These are phyloP conservation scores for Claviceps sorghi DNA, from an alignment of 2,329 filamentous ascomycete species.

Conservation along the genomic window DNA sequence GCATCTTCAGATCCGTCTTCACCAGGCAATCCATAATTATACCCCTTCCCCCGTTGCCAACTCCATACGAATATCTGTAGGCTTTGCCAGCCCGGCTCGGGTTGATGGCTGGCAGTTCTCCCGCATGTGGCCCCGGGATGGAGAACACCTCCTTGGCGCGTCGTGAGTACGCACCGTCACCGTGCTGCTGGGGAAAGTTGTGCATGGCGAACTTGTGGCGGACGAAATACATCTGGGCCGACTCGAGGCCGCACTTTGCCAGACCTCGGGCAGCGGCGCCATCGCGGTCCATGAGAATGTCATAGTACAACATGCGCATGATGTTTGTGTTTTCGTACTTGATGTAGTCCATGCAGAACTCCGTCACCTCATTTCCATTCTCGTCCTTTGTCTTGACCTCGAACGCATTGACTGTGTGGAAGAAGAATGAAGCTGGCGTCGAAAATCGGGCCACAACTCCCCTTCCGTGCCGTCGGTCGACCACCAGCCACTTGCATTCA, in stretches of 20 bases:
- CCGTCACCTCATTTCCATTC: constrained; percentile 14
- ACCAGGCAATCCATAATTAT: constrained; percentile 47
- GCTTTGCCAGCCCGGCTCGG: constrained; percentile 33
- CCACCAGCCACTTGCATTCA: constrained; percentile 54
- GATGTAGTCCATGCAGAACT: constrained; percentile 52
- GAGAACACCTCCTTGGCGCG: constrained; percentile 23
- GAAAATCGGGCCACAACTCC: constrained; percentile 58
- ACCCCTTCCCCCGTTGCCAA: constrained; percentile 40
- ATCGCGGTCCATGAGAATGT: constrained; percentile 44
- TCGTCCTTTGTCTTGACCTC: constrained; percentile 37
- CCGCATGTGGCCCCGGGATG: constrained; percentile 37
- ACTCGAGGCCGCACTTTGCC: constrained; percentile 23
- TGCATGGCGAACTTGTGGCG: constrained; percentile 29
- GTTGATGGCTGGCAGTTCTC: constrained; percentile 56
- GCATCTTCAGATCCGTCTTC: constrained; percentile 48
- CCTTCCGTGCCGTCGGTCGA: constrained; percentile 47
- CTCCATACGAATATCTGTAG: constrained; percentile 47
- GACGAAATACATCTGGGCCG: constrained; percentile 22
- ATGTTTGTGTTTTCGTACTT: constrained; percentile 51
- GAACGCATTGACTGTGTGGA: constrained; percentile 67
- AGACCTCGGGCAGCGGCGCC: constrained; percentile 29
- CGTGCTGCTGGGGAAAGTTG: constrained; percentile 5
- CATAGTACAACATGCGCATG: constrained; percentile 53
- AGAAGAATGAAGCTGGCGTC: constrained; percentile 57
- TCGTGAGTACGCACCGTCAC: constrained; percentile 7